A percentile compares a stretch with the other conserved stretches of the same genome.
Evolutionary conservation across 2,329 filamentous ascomycete species (phyloP).

Genomic region (Colletotrichum sp.): DNA sequence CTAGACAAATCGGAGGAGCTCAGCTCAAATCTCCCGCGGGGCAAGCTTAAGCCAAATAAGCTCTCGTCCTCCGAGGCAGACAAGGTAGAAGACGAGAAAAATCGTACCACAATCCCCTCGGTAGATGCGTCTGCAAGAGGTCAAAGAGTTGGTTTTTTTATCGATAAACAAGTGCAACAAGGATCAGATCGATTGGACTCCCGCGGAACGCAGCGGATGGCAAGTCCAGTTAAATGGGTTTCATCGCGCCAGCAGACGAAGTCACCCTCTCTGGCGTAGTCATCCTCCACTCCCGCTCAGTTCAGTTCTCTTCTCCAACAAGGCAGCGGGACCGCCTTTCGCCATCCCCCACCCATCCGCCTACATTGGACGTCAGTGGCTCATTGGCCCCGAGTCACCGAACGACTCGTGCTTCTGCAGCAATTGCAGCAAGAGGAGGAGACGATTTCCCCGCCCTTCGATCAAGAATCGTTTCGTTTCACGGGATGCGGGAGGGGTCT

Average conservation of each 20-base stretch:
- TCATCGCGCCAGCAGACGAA: background rate
- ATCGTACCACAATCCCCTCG: background rate
- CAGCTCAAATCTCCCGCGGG: background rate
- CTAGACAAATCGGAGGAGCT: background rate
- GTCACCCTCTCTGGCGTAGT: background rate
- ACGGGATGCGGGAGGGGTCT: constrained; percentile 10
- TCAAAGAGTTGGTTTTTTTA: background rate
- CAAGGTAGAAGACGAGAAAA: background rate
- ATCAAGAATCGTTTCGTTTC: constrained; percentile 1
- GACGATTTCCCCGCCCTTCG: background rate
- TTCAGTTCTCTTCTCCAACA: background rate
- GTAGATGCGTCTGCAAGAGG: background rate
- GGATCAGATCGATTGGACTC: background rate
- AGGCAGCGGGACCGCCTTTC: background rate
- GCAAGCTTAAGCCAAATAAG: background rate
- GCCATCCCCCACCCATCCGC: background rate
- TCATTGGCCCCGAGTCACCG: background rate
- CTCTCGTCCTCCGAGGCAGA: background rate
- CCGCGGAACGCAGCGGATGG: background rate
- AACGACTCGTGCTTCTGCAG: background rate
- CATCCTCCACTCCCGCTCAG: background rate
- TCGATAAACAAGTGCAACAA: background rate
- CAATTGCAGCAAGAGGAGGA: background rate
- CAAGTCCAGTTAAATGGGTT: background rate
- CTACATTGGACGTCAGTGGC: background rate